Evolutionary conservation across 2,329 filamentous ascomycete genomes (phyloP), one percentile per base, ranked within the genome.

Genomic region (Ceratocystis cubensis): DNA sequence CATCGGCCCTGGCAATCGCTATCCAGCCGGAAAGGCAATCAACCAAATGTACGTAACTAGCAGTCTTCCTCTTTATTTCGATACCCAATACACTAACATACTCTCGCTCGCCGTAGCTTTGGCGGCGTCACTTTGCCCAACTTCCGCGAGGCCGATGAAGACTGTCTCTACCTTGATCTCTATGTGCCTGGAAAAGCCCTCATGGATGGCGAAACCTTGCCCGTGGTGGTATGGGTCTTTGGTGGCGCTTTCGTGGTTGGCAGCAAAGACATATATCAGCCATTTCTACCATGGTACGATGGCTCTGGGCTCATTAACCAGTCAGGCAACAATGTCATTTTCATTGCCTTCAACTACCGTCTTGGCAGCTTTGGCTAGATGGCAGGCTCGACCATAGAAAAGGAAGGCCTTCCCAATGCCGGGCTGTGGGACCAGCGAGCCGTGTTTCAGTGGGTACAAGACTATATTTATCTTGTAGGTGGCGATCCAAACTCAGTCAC

Each of bases 121-220:
- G 73, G 71, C 1, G 74, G 73, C 1, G 69, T 75, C 1, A 74
- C 73, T 1, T 66, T 74, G 0, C 73, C 74, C 3, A 69, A 72
- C 13, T 75, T 76, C 63, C 50, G 70, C 3, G 70, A 71, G 7
- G 72, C 71, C 30, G 68, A 70, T 13, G 78, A 81, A 69, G 79
- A 81, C 67, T 82, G 80, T 67, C 74, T 82, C 1, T 80, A 79
- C 69, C 75, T 81, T 13, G 79, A 82, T 69, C 69, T 81, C n/a
- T 77, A 77, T 53, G 78, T 80, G 0, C 80, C 80, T 3, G 74
- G 72, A 5, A 75, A 75, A 65, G 78, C 76, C 0, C 70, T 79
- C 22, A 70, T 74, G 20, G 71, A 75, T 30, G 73, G 74, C 13
- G 72, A 71, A 0, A 69, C 72, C 62, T 71, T 81, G 6, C 78